Evolutionary conservation across 2,329 filamentous ascomycete genomes (phyloP).

Genomic region (Neoarthrinium moseri): DNA sequence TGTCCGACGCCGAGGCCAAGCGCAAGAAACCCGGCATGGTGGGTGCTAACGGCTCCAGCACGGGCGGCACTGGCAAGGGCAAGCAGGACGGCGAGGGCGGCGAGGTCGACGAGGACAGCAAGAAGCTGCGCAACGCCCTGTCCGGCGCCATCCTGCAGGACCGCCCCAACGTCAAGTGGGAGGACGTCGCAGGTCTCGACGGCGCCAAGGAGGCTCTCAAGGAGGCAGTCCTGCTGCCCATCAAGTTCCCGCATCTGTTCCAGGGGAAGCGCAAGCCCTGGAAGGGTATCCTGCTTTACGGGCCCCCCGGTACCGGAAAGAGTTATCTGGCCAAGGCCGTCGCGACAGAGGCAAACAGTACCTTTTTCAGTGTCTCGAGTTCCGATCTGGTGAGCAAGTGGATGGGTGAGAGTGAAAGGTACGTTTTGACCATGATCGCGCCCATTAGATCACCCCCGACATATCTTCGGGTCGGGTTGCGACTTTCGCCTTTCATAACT

Average conservation of each 20-base stretch:
- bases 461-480: neutral
- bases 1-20: conserved; percentile 71
- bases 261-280: conserved; percentile 95
- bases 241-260: conserved; percentile 97
- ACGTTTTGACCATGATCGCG: conserved; percentile 23
- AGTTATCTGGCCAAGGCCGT: conserved; percentile 97
- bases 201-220: conserved; percentile 94
- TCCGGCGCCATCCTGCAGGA: conserved; percentile 91
- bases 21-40: conserved; percentile 70
- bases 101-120: conserved; percentile 80
- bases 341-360: conserved; percentile 97
- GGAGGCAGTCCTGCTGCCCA: conserved; percentile 94
- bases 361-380: conserved; percentile 97
- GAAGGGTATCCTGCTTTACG: conserved; percentile 97
- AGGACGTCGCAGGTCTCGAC: conserved; percentile 94
- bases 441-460: neutral
- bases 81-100: conserved; percentile 54
- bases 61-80: conserved; percentile 60
- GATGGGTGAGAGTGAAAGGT: conserved; percentile 99
- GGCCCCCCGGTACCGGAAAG: conserved; percentile 95
- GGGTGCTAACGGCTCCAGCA: conserved; percentile 68
- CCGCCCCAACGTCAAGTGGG: conserved; percentile 95
- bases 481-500: too few relatives aligned
- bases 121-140: conserved; percentile 90
- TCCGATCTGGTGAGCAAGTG: conserved; percentile 98